Conservation (phyloP, 139 green algal species). For the Ettlia oleoabundans region DNA sequence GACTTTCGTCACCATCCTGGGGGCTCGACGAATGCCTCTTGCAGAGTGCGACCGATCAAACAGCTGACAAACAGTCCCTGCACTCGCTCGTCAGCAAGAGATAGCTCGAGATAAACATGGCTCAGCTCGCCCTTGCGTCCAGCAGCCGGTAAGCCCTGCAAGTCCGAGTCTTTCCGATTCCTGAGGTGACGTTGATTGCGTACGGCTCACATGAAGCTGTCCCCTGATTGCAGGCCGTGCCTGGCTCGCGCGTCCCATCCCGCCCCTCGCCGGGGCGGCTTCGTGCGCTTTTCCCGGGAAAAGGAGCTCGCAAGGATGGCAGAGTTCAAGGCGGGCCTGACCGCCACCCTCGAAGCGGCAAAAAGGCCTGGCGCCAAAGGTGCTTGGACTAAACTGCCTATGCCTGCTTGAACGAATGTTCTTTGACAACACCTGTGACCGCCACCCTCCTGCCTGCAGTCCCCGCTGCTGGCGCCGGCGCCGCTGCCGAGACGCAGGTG, state of each 20-base stretch:
- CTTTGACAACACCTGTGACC: neutral
- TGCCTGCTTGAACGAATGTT: neutral
- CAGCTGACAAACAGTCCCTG: no score
- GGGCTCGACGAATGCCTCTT: no score
- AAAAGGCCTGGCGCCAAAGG: neutral
- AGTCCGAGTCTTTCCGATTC: no score
- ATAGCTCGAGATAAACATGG: no score
- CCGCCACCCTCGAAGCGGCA: conserved; percentile 32
- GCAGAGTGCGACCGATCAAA: no score
- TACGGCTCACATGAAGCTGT: no score
- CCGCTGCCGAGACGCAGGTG: neutral
- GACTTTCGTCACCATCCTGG: no score
- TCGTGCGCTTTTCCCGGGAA: conserved; percentile 33
- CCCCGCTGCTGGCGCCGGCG: neutral
- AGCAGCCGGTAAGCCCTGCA: no score
- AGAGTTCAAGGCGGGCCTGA: conserved; percentile 41
- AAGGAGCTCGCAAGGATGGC: conserved; percentile 50
- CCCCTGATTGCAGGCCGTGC: neutral
- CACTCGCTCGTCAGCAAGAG: no score
- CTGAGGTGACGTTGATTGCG: no score
- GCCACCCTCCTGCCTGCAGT: neutral
- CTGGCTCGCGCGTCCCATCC: neutral
- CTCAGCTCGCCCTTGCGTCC: no score
- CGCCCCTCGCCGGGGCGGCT: neutral
- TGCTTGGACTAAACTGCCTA: neutral